These are phyloP conservation scores for Apiospora pterosperma DNA, from an alignment of 2,329 filamentous ascomycete species.

Conservation along the genomic window DNA sequence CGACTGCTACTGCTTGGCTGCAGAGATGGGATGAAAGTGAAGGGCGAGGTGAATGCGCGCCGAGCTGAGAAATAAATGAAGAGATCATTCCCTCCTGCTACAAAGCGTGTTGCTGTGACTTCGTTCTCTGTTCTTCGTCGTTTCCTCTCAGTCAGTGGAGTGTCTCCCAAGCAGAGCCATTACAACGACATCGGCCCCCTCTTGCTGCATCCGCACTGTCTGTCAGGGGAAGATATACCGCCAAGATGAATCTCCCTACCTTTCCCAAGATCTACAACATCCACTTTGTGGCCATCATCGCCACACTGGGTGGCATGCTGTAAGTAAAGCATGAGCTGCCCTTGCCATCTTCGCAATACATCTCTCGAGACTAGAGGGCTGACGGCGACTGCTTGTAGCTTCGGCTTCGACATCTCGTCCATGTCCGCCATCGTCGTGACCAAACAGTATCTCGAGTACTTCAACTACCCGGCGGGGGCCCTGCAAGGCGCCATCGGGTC, in stretches of 20 bases:
- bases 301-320: conserved; percentile 49
- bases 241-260: conserved; percentile 18
- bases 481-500: conserved; percentile 51
- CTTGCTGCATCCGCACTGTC: background rate
- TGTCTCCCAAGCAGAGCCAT: background rate
- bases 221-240: background rate
- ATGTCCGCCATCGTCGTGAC: conserved; percentile 56
- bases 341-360: background rate
- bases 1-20: background rate
- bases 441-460: conserved; percentile 48
- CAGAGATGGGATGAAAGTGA: background rate
- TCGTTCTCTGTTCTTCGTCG: background rate
- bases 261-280: conserved; percentile 50
- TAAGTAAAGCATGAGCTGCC: conserved; percentile 17
- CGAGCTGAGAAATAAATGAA: background rate
- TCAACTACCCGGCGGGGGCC: conserved; percentile 41
- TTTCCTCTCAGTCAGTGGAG: background rate
- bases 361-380: background rate
- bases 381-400: conserved; percentile 15
- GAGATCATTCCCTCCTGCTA: background rate
- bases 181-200: no score
- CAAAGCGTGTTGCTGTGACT: background rate
- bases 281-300: conserved; percentile 48
- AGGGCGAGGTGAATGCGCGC: background rate
- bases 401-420: conserved; percentile 56